Evolutionary conservation across 768 basidiomycete species (phyloP), one percentile per base, ranked within the genome.

Genomic region (Termitomyces sp.): DNA sequence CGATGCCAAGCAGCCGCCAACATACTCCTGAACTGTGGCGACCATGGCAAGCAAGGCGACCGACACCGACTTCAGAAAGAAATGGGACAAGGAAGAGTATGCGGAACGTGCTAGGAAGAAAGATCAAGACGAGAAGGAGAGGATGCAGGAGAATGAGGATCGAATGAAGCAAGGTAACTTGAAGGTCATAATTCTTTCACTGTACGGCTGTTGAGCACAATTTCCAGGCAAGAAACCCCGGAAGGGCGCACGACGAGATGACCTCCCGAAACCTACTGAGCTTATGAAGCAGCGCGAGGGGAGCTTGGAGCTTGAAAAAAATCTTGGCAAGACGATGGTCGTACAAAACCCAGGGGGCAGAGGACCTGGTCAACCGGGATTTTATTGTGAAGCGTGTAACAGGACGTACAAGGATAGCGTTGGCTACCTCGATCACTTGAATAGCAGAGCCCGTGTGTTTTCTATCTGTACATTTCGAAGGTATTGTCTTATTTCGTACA

Each of bases 401-500:
- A 79, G 93, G 63, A 96, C 89, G 16, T 91, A 93, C 74, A 97
- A 96, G 71, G 97, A 99, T 67, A 93, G 86, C 51, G 80, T 86
- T n/a, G 91, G 86, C 10, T 98, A 98, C 69, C 76, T 99, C 47
- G 95, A 98, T 68, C 97, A 99, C 67, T 84, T 99, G 56, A 99
- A 99, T 72, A 87, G 93, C 58, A 81, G 94, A 77, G 84, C 85
- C 54, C 96, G 96, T 98, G 70, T 66, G 94, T 52, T 18, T 41
- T 22, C 9, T 51, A 49, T 46, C 52, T 29, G 20, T 57, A 2
- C 55, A 20, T 43, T 46, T 53, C 9, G n/a, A 18, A 43, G 2
- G 3, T 18, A 16, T 49, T 4, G n/a, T 41, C 46, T 24, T 61
- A 55, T 59, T 31, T 24, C 29, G 26, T 44, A 36, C 69, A 98